Conservation (phyloP, 805 yeast species). For the Kluyveromyces wickerhamii region DNA sequence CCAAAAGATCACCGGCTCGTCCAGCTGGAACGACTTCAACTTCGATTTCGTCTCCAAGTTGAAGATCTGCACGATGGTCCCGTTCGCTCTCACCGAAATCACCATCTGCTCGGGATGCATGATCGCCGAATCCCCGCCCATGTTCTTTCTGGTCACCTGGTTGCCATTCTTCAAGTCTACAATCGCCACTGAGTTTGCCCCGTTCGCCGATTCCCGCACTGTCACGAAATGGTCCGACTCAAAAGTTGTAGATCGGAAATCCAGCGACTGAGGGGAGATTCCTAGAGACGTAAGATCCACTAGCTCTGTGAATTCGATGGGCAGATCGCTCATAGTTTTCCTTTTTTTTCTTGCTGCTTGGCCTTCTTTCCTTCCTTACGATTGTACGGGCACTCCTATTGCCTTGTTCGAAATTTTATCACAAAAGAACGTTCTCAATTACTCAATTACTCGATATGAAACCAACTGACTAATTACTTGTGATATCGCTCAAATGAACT, state of each 20-base stretch:
- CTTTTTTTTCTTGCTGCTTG: conserved; percentile 2
- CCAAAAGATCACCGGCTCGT: conserved; percentile 92
- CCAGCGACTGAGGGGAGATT: conserved; percentile 75
- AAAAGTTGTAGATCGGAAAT: conserved; percentile 88
- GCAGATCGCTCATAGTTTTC: conserved; percentile 54
- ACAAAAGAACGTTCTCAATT: too few species aligned
- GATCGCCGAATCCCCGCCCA: conserved; percentile 96
- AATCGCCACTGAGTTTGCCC: conserved; percentile 88
- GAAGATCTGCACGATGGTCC: conserved; percentile 91
- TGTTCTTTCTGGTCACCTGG: conserved; percentile 77
- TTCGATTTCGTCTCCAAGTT: conserved; percentile 82
- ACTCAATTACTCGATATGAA: too few species aligned
- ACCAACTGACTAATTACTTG: too few species aligned
- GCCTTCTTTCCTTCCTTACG: too few species aligned
- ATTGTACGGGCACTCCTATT: too few species aligned
- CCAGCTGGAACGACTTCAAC: conserved; percentile 76
- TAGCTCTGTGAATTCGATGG: conserved; percentile 94
- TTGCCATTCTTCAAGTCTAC: conserved; percentile 75
- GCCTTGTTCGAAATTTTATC: too few species aligned
- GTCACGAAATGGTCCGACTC: conserved; percentile 91
- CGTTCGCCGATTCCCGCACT: conserved; percentile 52
- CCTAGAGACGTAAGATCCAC: conserved; percentile 82
- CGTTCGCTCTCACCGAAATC: conserved; percentile 90
- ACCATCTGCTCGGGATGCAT: conserved; percentile 89
- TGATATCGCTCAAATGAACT: too few species aligned